phyloP scores from a whole-genome alignment of 306 rosid species.

The Cucumis hystrix region DNA sequence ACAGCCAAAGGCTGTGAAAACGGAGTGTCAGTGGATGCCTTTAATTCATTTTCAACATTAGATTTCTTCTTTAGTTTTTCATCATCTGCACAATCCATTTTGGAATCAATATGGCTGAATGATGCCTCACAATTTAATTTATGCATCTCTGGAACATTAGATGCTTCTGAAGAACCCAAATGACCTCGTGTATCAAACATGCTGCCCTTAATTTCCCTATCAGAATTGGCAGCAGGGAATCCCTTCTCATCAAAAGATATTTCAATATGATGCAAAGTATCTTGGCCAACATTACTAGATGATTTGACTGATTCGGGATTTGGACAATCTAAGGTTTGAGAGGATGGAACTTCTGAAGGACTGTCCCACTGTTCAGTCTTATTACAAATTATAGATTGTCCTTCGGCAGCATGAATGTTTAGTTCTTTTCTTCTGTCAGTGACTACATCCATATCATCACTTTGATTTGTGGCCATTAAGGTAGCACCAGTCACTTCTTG shows the following conservation, averaged over 20 bases:
- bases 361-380: slow-evolving; percentile 7
- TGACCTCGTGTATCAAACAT: slow-evolving; percentile 20
- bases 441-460: slow-evolving; percentile 22
- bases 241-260: slow-evolving; percentile 18
- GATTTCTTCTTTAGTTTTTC: slow-evolving; percentile 19
- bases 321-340: neutral
- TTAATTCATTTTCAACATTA: slow-evolving; percentile 25
- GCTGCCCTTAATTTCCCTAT: slow-evolving; percentile 32
- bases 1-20: slow-evolving; percentile 14
- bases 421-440: slow-evolving; percentile 17
- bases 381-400: slow-evolving; percentile 4
- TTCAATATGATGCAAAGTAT: slow-evolving; percentile 21
- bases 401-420: slow-evolving; percentile 24
- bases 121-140: slow-evolving; percentile 17
- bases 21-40: slow-evolving; percentile 13
- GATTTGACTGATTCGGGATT: slow-evolving; percentile 21
- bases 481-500: slow-evolving; percentile 20
- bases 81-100: slow-evolving; percentile 26
- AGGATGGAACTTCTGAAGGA: slow-evolving; percentile 12
- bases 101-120: slow-evolving; percentile 9
- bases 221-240: slow-evolving; percentile 21
- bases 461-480: slow-evolving; percentile 19
- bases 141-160: slow-evolving; percentile 21
- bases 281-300: slow-evolving; percentile 29
- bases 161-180: slow-evolving; percentile 29